Evolutionary conservation across 1,284 basidiomycete species (phyloP), one percentile per base, ranked within the genome.

Genomic region (Pulveroboletus sp.): DNA sequence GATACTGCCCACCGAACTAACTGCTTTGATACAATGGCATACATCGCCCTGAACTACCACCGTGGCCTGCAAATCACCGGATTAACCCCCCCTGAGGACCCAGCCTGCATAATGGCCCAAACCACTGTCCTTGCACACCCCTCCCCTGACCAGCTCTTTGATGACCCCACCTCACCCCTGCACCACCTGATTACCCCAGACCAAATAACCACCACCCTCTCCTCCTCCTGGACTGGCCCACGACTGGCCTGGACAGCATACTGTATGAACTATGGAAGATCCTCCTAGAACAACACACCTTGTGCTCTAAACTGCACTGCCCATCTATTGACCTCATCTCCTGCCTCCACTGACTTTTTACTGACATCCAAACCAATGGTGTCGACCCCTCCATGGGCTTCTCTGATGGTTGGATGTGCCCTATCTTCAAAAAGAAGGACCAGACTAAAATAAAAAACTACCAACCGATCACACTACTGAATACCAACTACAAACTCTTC

Each of bases 391-490:
- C 33, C 33, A 35, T 10, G 3, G 9, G 9, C 36, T 57, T 57
- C 29, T 40, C 53, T 0, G 3, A 2, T 0, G 52, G 61, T 0
- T 58, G 59, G 55, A 63, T 63, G 59, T 58, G 48, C 21, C 58
- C 52, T 0, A 8, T 63, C 0, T 63, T 56, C 9, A 62, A 56
- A 33, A 63, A 58, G n/a, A 62, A 63, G 48, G 56, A 63, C 4
- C 0, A 7, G 0, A 42, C 21, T 0, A 26, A 26, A 2, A 63
- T 63, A 0, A 50, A 53, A 7, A 63, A 63, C 19, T 63, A 63
- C 11, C 15, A n/a, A 0, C 56, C 43, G 0, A 63, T 63, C 0
- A 61, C 56, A 0, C 60, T 63, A 0, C 54, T 64, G 0, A 59
- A 63, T 19, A 63, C 54, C 2, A 48, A 63, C 40, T 64, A 63